Percentiles rank a stretch among this genome's conserved stretches.
Conservation (phyloP, 140 eudicot species). For the Stevia rebaudiana region DNA sequence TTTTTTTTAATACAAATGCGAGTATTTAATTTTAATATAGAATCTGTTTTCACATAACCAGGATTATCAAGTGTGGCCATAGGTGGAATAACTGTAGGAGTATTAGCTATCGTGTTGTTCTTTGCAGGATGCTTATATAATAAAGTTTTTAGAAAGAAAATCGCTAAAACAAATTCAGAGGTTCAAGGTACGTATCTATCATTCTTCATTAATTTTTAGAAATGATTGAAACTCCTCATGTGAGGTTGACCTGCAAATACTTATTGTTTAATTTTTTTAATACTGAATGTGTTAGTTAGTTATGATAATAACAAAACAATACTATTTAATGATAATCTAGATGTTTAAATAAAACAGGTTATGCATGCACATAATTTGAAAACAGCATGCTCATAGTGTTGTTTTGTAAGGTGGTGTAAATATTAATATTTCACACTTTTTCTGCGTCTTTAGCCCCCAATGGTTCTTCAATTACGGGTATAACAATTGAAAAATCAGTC, state of each 20-base stretch:
- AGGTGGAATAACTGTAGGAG: conserved; percentile 55
- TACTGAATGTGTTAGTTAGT: background rate
- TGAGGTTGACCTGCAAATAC: background rate
- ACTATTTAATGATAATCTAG: background rate
- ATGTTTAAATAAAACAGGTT: background rate
- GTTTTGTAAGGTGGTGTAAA: background rate
- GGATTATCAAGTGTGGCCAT: conserved; percentile 62
- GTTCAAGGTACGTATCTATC: conserved; percentile 27
- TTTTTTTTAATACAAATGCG: background rate
- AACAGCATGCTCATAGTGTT: background rate
- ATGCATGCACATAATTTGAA: background rate
- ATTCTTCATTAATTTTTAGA: too few species aligned
- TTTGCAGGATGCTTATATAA: conserved; percentile 40
- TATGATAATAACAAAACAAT: background rate
- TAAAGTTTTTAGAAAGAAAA: conserved; percentile 38
- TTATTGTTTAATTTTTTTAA: background rate
- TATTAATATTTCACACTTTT: too few species aligned
- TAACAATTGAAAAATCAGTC: background rate
- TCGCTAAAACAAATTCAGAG: conserved; percentile 12
- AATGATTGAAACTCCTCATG: background rate
- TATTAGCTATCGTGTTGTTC: conserved; percentile 37
- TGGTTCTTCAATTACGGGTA: too few species aligned
- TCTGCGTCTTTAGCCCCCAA: too few species aligned
- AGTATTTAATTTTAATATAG: background rate
- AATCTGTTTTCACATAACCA: conserved; percentile 29